These are phyloP conservation scores for Penicillium oxalicum DNA, from an alignment of 2,329 filamentous ascomycete species.

Conservation along the genomic window DNA sequence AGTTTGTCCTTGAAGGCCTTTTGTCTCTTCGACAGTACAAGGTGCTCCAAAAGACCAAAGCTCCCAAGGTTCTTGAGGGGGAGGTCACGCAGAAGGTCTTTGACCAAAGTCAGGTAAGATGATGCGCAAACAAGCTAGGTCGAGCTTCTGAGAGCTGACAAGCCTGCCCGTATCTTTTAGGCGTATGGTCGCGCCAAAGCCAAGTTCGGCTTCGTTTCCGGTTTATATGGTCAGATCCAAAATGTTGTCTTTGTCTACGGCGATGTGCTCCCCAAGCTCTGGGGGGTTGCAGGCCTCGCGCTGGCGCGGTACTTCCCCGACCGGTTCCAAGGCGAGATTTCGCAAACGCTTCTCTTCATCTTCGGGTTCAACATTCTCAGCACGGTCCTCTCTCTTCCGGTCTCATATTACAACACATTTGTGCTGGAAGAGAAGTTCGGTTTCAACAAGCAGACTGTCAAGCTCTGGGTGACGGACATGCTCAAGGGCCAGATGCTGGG, in stretches of 20 bases:
- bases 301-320: slow-evolving; percentile 68
- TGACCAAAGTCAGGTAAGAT: slow-evolving; percentile 75
- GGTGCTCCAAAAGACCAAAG: slow-evolving; percentile 70
- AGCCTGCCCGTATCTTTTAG: slow-evolving; percentile 30
- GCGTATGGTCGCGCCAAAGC: slow-evolving; percentile 95
- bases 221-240: slow-evolving; percentile 79
- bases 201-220: slow-evolving; percentile 74
- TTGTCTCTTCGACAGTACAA: slow-evolving; percentile 86
- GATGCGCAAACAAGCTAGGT: neutral
- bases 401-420: slow-evolving; percentile 87
- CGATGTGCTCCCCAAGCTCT: slow-evolving; percentile 85
- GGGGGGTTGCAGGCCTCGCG: slow-evolving; percentile 71
- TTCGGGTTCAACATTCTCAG: slow-evolving; percentile 79
- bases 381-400: slow-evolving; percentile 71
- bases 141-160: neutral
- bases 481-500: slow-evolving; percentile 83
- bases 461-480: slow-evolving; percentile 82
- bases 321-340: slow-evolving; percentile 83
- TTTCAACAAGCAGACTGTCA: slow-evolving; percentile 96
- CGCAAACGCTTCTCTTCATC: slow-evolving; percentile 88
- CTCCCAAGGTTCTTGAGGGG: slow-evolving; percentile 78
- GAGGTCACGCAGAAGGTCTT: slow-evolving; percentile 87
- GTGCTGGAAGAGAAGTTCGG: slow-evolving; percentile 94
- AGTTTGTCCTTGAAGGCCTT: slow-evolving; percentile 85
- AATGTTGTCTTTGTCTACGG: slow-evolving; percentile 85